A percentile compares a stretch with the other conserved stretches of the same genome.
phyloP scores from a whole-genome alignment of 257 asterid genomes.

The Nicotiana benthamiana region DNA sequence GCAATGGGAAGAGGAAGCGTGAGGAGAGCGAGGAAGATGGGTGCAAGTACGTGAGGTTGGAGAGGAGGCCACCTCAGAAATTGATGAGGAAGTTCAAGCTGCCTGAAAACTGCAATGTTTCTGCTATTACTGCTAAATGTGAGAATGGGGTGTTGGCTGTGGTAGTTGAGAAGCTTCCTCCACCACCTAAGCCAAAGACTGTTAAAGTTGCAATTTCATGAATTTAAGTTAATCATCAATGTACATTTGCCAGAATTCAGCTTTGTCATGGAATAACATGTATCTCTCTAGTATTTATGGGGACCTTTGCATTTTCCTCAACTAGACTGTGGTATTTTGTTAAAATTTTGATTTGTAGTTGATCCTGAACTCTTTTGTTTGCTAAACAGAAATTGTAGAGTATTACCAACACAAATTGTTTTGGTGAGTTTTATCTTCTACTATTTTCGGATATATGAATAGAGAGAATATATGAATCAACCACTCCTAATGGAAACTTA shows the following conservation, averaged over 20 bases:
- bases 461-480: no score
- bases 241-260: not conserved
- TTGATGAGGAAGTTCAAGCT: slow-evolving; percentile 51
- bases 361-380: not conserved
- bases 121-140: slow-evolving; percentile 58
- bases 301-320: not conserved
- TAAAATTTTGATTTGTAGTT: not conserved
- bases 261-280: not conserved
- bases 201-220: slow-evolving; percentile 51
- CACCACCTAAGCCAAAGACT: slow-evolving; percentile 58
- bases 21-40: slow-evolving; percentile 72
- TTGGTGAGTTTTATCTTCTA: no score
- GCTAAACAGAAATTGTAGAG: not conserved
- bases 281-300: not conserved
- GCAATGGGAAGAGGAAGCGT: slow-evolving; percentile 78
- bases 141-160: slow-evolving; percentile 68
- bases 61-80: slow-evolving; percentile 55
- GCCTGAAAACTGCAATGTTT: slow-evolving; percentile 43
- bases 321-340: not conserved
- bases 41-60: slow-evolving; percentile 62
- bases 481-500: no score
- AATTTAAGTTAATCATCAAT: not conserved
- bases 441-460: no score
- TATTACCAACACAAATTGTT: not conserved
- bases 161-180: slow-evolving; percentile 68